phyloP scores from a whole-genome alignment of 2,329 filamentous ascomycete species.

The Didymella sp. region DNA sequence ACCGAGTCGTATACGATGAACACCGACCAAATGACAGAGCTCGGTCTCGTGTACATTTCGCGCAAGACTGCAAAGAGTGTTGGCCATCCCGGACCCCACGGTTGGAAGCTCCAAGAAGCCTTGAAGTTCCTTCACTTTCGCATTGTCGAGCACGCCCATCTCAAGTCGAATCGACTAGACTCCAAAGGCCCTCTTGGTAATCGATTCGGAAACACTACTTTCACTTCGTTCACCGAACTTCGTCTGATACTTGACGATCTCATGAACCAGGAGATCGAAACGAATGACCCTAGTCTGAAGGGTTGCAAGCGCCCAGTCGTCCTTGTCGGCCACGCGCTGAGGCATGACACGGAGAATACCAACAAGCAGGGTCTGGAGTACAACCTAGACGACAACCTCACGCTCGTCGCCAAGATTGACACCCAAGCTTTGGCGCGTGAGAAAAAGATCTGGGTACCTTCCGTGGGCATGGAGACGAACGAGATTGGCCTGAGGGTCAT shows the following conservation, averaged over 20 bases:
- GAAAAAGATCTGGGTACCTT: conserved; percentile 6
- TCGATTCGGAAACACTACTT: conserved; percentile 31
- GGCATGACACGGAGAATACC: conserved; percentile 30
- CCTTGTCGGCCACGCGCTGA: conserved; percentile 33
- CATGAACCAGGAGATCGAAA: conserved; percentile 23
- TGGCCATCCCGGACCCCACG: conserved; percentile 19
- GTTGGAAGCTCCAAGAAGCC: conserved; percentile 26
- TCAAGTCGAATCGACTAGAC: conserved; percentile 15
- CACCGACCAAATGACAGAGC: conserved; percentile 30
- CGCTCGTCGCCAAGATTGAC: conserved; percentile 31
- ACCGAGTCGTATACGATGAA: conserved; percentile 34
- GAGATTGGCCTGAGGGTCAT: conserved; percentile 23
- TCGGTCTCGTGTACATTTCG: conserved; percentile 28
- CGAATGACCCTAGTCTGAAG: neutral
- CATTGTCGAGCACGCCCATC: conserved; percentile 28
- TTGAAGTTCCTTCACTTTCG: conserved; percentile 34
- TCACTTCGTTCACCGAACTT: conserved; percentile 23
- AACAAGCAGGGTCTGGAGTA: conserved; percentile 25
- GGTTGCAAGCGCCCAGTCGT: conserved; percentile 29
- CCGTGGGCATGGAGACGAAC: conserved; percentile 1
- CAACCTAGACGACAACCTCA: conserved; percentile 15
- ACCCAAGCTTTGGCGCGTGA: conserved; percentile 33
- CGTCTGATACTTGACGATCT: conserved; percentile 20
- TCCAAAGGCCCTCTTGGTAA: conserved; percentile 28
- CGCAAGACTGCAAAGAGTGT: conserved; percentile 8